Evolutionary conservation across 495 filamentous ascomycete species (phyloP), one percentile per base, ranked within the genome.

Genomic region (Neurospora sp.): DNA sequence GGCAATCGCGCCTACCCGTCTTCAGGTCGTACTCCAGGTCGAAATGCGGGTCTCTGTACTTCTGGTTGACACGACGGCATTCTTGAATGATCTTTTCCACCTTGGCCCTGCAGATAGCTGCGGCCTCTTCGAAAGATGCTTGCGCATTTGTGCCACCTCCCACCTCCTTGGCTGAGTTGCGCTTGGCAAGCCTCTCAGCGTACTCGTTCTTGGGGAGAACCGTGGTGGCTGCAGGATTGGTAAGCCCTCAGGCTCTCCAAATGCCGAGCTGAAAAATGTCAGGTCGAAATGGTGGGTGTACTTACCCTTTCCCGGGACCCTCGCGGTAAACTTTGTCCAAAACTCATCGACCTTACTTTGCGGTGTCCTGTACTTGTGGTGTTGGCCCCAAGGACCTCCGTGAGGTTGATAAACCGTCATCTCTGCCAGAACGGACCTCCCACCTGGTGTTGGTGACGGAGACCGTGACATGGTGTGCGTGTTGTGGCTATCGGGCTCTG

Each of bases 11-110:
- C 22, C 75, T 78, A 16, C 82, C 83, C 39, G 83, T 84, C 83
- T 93, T 92, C 70, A 94, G 83, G 77, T 96, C 94, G 70, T 87
- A 84, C 76, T 94, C 92, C 69, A 98, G 90, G 79, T 97, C 93
- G 78, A 97, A 97, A 80, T 95, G 90, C 37, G 90, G 88, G 81
- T 98, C 94, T 4, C 91, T 88, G 77, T 97, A 98, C 80, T 95
- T 97, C 78, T 93, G 90, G 79, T 98, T 97, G 72, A 96, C 84
- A 9, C 92, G 86, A 35, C 89, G 84, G 80, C 94, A 97, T 81
- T 97, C 94, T 74, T 86, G 89, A 9, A 91, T 88, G 76, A 97
- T 97, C 76, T 93, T 91, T 40, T 88, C 88, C 7, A 97, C 94
- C 70, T 94, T 93, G 61, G 84, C 85, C 71, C 82, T 81, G 82